Evolutionary conservation across 2,329 filamentous ascomycete genomes (phyloP).

Genomic region (Ophiosphaerella narmari): DNA sequence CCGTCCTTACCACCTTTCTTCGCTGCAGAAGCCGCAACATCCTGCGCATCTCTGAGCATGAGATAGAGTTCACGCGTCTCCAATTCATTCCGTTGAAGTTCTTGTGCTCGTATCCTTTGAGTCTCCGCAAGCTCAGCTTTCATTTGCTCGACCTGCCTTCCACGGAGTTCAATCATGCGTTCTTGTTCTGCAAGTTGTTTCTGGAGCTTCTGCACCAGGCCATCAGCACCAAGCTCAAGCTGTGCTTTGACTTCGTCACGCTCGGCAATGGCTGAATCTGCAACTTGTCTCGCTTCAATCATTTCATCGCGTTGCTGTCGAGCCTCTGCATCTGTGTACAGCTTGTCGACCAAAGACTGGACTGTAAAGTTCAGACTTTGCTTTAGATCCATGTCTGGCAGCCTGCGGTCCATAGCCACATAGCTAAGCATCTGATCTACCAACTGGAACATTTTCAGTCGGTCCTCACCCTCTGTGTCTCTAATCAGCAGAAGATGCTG

Average conservation of each 20-base stretch:
- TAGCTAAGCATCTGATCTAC: constrained; percentile 99
- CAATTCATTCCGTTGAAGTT: constrained; percentile 91
- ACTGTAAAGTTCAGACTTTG: constrained; percentile 98
- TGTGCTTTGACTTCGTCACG: constrained; percentile 91
- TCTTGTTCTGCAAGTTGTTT: constrained; percentile 92
- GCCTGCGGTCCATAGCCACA: constrained; percentile 93
- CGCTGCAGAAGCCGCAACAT: constrained; percentile 90
- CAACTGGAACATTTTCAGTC: constrained; percentile 92
- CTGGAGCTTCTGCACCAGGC: constrained; percentile 88
- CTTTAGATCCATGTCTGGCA: constrained; percentile 97
- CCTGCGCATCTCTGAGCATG: constrained; percentile 96
- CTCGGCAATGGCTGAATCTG: constrained; percentile 94
- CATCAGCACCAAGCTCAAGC: constrained; percentile 89
- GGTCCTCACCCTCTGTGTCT: constrained; percentile 89
- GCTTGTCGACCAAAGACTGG: constrained; percentile 89
- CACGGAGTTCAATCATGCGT: constrained; percentile 86
- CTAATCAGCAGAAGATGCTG: constrained; percentile 93
- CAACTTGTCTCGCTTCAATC: constrained; percentile 85
- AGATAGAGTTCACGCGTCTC: constrained; percentile 96
- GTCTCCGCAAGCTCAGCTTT: constrained; percentile 89
- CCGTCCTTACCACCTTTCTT: constrained; percentile 59
- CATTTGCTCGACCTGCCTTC: constrained; percentile 81
- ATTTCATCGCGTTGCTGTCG: constrained; percentile 91
- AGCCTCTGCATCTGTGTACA: constrained; percentile 95
- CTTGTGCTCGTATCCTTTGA: constrained; percentile 83